phyloP scores from a whole-genome alignment of 2,329 filamentous ascomycete species.

The Exophiala spinifera region DNA sequence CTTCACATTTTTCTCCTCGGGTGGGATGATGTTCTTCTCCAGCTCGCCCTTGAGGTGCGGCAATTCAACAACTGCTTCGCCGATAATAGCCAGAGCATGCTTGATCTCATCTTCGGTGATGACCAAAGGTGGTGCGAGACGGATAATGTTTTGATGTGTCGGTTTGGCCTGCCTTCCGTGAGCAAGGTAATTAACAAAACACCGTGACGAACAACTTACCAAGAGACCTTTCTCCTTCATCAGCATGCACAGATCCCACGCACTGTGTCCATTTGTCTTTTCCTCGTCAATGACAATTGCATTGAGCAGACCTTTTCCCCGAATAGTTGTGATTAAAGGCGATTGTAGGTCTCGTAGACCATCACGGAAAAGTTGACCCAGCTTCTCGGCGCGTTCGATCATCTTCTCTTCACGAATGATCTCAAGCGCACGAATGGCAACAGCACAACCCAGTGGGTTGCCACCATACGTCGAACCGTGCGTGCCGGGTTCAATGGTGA shows the following conservation, averaged over 20 bases:
- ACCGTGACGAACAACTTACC: conserved; percentile 56
- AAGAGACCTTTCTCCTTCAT: conserved; percentile 93
- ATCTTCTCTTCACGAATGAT: conserved; percentile 89
- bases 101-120: conserved; percentile 86
- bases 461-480: conserved; percentile 98
- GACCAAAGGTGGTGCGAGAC: conserved; percentile 91
- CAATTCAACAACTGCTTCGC: conserved; percentile 76
- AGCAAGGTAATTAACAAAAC: conserved; percentile 9
- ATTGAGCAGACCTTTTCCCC: conserved; percentile 92
- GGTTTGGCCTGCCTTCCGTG: conserved; percentile 73
- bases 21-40: conserved; percentile 56
- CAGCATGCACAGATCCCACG: conserved; percentile 94
- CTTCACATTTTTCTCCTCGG: conserved; percentile 60
- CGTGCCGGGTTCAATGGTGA: conserved; percentile 91
- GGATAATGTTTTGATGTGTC: conserved; percentile 97
- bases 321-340: conserved; percentile 75
- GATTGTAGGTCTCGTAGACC: conserved; percentile 71
- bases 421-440: conserved; percentile 92
- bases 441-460: conserved; percentile 91
- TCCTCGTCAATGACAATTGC: conserved; percentile 93
- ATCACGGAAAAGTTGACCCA: conserved; percentile 80
- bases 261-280: conserved; percentile 77
- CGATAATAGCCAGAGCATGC: conserved; percentile 73
- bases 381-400: conserved; percentile 72
- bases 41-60: conserved; percentile 61